Base-by-base conservation (phyloP, 176 grass and related monocot species). In the Aegilops tauschii region DNA sequence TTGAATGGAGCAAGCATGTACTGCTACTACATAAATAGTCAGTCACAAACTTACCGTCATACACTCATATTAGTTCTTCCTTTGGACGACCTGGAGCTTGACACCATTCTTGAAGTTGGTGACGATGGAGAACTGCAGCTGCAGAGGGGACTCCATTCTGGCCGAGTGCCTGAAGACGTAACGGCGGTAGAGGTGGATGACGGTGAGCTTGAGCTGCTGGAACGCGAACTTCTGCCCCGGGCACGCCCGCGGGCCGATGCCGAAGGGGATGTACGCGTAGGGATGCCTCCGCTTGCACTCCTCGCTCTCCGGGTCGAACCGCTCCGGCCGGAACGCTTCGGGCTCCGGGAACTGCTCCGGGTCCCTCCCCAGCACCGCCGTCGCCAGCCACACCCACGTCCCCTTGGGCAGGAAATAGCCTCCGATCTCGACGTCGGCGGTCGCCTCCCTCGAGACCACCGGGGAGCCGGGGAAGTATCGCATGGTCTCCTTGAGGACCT, bases 261-360 rank as follows among this genome's bases (percentile, higher is more conserved):
- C 92, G 28, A 97, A 97, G 5, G 95, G 95, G 47, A 94, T 94
- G 90, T 86, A 89, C 0, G 90, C 90, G 35, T 97, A 94, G 2
- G 95, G 95, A 52, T 97, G 92, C 68, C 92, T 73, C 8, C 2
- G 18, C 58, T 85, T 87, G 23, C 81, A 72, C 65, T 97, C 90
- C 20, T 93, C 76, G 9, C 85, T 63, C 13, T 39, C 58, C 1
- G 90, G 92, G 44, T 93, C 79, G n/a, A 97, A 93, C 11, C 92
- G 61, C 71, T 90, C 92, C 0, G 92, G 92, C 10, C 75, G 82
- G 12, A 93, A 93, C 58, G 62, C 10, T 2, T 90, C 11, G 2
- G 94, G 92, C 0, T 93, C 88, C 0, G 88, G 80, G 18, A 97
- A 97, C 0, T 92, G 32, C 10, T 81, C 58, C 1, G 92, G 66